Conservation (phyloP, 495 filamentous ascomycete species). For the Cladorrhinum samala region DNA sequence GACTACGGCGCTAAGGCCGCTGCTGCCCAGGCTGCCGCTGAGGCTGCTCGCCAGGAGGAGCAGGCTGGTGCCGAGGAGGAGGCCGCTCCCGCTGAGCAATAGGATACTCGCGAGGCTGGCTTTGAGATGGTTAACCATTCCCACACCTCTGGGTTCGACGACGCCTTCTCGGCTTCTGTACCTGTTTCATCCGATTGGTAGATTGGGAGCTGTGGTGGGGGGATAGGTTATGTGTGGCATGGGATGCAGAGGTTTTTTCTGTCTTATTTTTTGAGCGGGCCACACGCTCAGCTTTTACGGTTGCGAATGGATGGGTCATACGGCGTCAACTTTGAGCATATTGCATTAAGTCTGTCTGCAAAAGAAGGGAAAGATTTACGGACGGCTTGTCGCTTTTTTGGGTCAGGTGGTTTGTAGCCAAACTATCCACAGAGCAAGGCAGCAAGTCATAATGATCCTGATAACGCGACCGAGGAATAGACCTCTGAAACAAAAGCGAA, state of each 20-base stretch:
- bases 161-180: background rate
- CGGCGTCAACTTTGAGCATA: slow-evolving; percentile 33
- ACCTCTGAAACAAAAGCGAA: slow-evolving; percentile 14
- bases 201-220: background rate
- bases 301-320: slow-evolving; percentile 30
- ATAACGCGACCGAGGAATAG: slow-evolving; percentile 20
- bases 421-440: slow-evolving; percentile 17
- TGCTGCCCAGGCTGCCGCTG: slow-evolving; percentile 64
- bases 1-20: slow-evolving; percentile 98
- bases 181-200: slow-evolving; percentile 11
- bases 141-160: background rate
- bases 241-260: slow-evolving; percentile 9
- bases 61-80: slow-evolving; percentile 46
- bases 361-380: slow-evolving; percentile 22
- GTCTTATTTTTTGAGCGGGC: slow-evolving; percentile 18
- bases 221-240: background rate
- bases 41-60: slow-evolving; percentile 65
- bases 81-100: slow-evolving; percentile 44
- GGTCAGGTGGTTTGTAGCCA: slow-evolving; percentile 20
- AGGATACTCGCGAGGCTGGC: slow-evolving; percentile 22
- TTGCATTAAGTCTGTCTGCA: slow-evolving; percentile 32
- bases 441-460: slow-evolving; percentile 22
- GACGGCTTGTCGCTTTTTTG: slow-evolving; percentile 21
- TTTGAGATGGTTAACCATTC: background rate
- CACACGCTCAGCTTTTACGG: slow-evolving; percentile 17